Percentiles rank a stretch among this genome's conserved stretches.
Evolutionary conservation across 495 filamentous ascomycete genomes (phyloP).

Genomic region (Penicillium canariense): DNA sequence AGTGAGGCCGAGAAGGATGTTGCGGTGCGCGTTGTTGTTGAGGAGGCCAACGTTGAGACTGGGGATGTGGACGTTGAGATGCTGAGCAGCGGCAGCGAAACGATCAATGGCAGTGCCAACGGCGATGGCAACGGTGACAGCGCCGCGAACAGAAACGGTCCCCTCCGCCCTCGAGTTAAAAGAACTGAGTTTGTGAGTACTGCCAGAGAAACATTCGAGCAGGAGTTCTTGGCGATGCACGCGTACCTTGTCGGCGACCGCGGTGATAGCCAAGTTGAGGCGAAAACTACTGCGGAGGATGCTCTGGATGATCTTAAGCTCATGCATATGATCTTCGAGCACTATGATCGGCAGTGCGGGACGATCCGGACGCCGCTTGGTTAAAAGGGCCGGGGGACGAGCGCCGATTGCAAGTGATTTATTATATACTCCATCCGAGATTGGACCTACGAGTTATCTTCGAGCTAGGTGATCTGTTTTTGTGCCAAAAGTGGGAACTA

Average conservation of each 20-base stretch:
- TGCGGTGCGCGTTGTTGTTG: constrained; percentile 48
- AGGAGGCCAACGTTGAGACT: constrained; percentile 32
- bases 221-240: constrained; percentile 50
- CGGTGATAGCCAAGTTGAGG: constrained; percentile 26
- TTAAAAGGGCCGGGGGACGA: constrained; percentile 7
- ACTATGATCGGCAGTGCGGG: constrained; percentile 44
- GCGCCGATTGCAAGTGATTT: neutral
- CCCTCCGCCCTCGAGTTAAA: constrained; percentile 12
- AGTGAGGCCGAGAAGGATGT: constrained; percentile 28
- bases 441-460: too few relatives aligned
- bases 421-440: neutral
- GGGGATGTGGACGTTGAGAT: neutral
- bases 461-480: too few relatives aligned
- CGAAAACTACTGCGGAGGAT: constrained; percentile 53
- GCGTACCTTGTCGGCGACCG: constrained; percentile 31
- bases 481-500: too few relatives aligned
- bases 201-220: constrained; percentile 53
- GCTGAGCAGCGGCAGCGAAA: neutral
- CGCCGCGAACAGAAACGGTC: neutral
- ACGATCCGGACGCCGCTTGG: constrained; percentile 42
- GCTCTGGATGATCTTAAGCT: constrained; percentile 45
- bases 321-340: constrained; percentile 38
- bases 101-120: neutral
- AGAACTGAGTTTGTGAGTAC: constrained; percentile 38
- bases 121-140: neutral